Percentiles rank a stretch among this genome's conserved stretches.
phyloP scores from a whole-genome alignment of 805 yeast genomes.

The Kodamaea kaohsiungensis region DNA sequence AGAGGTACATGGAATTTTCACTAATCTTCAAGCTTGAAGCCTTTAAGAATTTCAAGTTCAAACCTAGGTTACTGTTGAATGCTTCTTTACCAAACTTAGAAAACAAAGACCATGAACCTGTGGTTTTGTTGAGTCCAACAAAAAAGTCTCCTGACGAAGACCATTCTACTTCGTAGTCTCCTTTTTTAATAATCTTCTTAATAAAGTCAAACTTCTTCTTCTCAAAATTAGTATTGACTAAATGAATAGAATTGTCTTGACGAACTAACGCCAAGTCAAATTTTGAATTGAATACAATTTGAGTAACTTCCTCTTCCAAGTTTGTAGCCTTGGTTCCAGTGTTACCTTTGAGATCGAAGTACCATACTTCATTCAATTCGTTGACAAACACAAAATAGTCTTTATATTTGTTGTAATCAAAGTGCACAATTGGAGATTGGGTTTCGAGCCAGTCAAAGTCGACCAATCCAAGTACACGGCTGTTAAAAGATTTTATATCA shows the following conservation, averaged over 20 bases:
- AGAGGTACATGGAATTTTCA: conserved; percentile 25
- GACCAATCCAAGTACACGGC: conserved; percentile 25
- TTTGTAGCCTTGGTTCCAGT: conserved; percentile 1
- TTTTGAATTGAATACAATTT: conserved; percentile 25
- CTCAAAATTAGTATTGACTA: neutral
- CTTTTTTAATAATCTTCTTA: neutral
- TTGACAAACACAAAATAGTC: conserved; percentile 33
- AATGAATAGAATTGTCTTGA: neutral
- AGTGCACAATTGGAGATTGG: conserved; percentile 16
- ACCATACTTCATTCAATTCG: conserved; percentile 27
- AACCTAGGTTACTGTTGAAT: conserved; percentile 24
- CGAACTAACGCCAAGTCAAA: conserved; percentile 18
- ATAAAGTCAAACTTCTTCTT: neutral
- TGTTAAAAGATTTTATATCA: conserved; percentile 33
- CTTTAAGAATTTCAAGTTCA: conserved; percentile 22
- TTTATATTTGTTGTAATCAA: conserved; percentile 26
- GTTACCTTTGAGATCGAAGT: conserved; percentile 5
- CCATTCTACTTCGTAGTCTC: conserved; percentile 22
- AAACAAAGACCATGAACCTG: conserved; percentile 32
- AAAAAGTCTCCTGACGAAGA: conserved; percentile 39
- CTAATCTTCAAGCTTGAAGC: conserved; percentile 26
- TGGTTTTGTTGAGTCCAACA: conserved; percentile 16
- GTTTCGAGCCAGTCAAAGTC: conserved; percentile 31
- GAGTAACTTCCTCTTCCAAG: conserved; percentile 15
- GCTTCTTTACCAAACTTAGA: conserved; percentile 36